Base-by-base conservation (phyloP, 1,284 basidiomycete genomes). In the Macrocystidia cucumis region DNA sequence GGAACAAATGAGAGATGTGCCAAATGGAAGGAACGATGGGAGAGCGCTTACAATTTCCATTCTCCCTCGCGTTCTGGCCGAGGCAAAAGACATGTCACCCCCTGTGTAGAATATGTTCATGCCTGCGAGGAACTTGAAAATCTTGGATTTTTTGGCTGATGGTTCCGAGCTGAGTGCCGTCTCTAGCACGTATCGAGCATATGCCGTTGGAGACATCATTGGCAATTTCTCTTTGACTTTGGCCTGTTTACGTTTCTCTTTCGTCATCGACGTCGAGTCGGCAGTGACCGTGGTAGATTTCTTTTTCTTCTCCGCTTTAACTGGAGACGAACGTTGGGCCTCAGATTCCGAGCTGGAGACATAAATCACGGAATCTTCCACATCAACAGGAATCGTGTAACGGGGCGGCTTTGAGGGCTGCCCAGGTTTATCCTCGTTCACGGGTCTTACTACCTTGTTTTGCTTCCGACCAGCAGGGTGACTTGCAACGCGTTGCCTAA, bases 1-100 rank as follows among this genome's bases (percentile, higher is more conserved):
- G 34, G 12, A 32, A 16, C 14, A 34, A 8, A 20, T 5, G n/a
- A 5, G 8, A 25, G 13, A 32, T 14, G 11, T 27, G 13, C 11
- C 5, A 22, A 14, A 14, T 16, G 14, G 2, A 23, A 16, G 16
- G 21, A 13, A 13, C 13, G 28, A 38, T 22, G 12, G 16, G 17
- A n/a, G 12, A 22, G 16, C 30, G 60, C 73, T 44, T 52, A 82
- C 80, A 22, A 72, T 54, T n/a, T 70, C 62, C 76, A 84, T 81
- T 40, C 65, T 64, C 7, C 59, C 61, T 24, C 63, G 63, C 6
- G 79, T 81, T 28, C 51, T 50, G 25, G 60, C 55, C 12, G 66
- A 61, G 1, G 76, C 75, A 39, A 60, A 65, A 14, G 48, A 58
- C 57, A 68, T 62, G 45, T 83, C 80, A 5, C 66, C 72, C 13